Evolutionary conservation across 2,329 filamentous ascomycete genomes (phyloP).

Genomic region (Metarhizium anisopliae): DNA sequence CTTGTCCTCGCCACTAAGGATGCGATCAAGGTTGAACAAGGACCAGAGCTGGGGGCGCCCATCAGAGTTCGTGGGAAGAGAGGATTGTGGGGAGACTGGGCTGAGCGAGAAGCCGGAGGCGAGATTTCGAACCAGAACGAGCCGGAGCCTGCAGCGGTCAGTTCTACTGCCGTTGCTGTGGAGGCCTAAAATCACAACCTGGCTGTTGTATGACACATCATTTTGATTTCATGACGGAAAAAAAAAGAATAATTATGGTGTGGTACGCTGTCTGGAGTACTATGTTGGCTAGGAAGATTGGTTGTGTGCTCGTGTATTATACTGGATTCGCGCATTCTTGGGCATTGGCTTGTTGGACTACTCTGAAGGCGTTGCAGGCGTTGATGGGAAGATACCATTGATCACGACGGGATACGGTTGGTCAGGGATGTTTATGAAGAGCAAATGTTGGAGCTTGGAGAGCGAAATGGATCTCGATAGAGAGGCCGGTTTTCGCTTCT

Average conservation of each 20-base stretch:
- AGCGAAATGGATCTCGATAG: neutral
- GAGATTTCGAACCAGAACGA: constrained; percentile 47
- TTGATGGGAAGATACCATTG: constrained; percentile 30
- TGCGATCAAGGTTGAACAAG: constrained; percentile 92
- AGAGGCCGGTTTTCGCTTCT: neutral
- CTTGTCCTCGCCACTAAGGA: constrained; percentile 95
- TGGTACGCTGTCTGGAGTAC: neutral
- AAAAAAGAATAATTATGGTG: constrained; percentile 2
- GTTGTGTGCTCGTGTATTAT: constrained; percentile 23
- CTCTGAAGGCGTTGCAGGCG: constrained; percentile 26
- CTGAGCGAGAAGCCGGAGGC: constrained; percentile 63
- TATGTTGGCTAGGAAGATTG: constrained; percentile 10
- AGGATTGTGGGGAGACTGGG: constrained; percentile 96
- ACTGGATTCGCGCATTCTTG: constrained; percentile 25
- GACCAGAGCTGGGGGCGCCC: constrained; percentile 63
- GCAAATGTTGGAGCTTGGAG: constrained; percentile 6
- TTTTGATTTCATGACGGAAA: neutral
- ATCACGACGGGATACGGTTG: constrained; percentile 16
- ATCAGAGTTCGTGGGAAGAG: constrained; percentile 84
- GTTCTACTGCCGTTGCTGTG: constrained; percentile 26
- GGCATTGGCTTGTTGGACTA: constrained; percentile 19
- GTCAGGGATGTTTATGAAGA: constrained; percentile 7
- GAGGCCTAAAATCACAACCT: constrained; percentile 20
- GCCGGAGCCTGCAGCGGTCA: constrained; percentile 25
- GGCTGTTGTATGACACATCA: constrained; percentile 7